A percentile compares a stretch with the other conserved stretches of the same genome.
Conservation (phyloP, 2,329 filamentous ascomycete genomes). For the Bipolaris bicolor region DNA sequence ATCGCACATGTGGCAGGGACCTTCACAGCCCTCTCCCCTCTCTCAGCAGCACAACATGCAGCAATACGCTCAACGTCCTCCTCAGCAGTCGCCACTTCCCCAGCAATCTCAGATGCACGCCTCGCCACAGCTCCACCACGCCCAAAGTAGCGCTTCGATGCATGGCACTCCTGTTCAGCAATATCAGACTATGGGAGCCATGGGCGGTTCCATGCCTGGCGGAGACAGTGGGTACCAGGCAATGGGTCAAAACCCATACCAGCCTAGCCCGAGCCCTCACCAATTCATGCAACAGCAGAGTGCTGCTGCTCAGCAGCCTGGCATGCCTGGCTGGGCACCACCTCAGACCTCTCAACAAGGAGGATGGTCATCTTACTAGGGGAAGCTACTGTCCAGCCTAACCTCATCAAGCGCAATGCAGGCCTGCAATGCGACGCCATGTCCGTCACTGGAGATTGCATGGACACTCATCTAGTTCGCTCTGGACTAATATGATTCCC, state of each 20-base stretch:
- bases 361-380: constrained; percentile 49
- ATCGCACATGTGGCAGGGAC: constrained; percentile 58
- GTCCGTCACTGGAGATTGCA: not conserved
- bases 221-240: constrained; percentile 49
- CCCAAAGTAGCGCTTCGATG: constrained; percentile 52
- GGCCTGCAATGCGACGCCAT: not conserved
- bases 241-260: constrained; percentile 59
- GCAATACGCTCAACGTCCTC: constrained; percentile 52
- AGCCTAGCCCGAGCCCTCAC: constrained; percentile 55
- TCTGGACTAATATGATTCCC: not conserved
- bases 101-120: constrained; percentile 59
- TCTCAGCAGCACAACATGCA: constrained; percentile 55
- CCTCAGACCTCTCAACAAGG: constrained; percentile 48
- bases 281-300: constrained; percentile 55
- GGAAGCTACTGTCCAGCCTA: not conserved
- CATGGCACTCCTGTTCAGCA: constrained; percentile 52
- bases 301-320: constrained; percentile 54
- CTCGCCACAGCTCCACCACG: constrained; percentile 56
- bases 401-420: not conserved
- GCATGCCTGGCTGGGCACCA: constrained; percentile 59
- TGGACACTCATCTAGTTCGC: not conserved
- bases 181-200: constrained; percentile 55
- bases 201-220: constrained; percentile 38
- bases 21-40: constrained; percentile 56
- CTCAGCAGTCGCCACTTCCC: constrained; percentile 52